These are phyloP conservation scores for Phyllosticta paracitricarpa DNA, from an alignment of 2,329 filamentous ascomycete species.

Conservation along the genomic window DNA sequence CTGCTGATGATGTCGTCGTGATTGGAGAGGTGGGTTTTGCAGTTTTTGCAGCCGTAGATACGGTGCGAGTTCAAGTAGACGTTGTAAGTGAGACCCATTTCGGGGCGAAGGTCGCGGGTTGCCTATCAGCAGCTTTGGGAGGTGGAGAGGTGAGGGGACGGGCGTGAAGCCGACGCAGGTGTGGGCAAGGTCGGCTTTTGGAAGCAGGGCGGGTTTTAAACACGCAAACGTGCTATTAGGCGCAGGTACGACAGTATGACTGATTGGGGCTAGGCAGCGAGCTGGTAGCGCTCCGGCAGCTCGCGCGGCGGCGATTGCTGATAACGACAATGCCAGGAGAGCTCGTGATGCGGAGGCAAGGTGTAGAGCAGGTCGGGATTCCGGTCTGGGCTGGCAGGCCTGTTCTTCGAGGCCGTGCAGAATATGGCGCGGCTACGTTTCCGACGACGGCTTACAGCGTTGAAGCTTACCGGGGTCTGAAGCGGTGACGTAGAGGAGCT, in stretches of 20 bases:
- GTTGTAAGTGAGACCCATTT: constrained; percentile 86
- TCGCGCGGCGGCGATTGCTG: not conserved
- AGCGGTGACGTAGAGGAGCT: constrained; percentile 7
- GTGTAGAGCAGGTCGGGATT: not conserved
- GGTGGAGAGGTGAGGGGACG: not conserved
- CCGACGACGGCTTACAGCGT: not conserved
- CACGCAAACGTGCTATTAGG: not conserved
- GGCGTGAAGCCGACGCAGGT: not conserved
- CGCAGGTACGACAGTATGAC: not conserved
- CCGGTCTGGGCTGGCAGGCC: not conserved
- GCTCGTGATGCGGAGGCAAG: not conserved
- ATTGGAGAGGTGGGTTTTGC: constrained; percentile 91
- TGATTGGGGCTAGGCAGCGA: not conserved
- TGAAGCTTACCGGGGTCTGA: not conserved
- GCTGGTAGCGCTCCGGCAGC: not conserved
- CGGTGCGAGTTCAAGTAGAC: constrained; percentile 76
- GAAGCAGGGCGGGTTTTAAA: not conserved
- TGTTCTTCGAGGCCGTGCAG: not conserved
- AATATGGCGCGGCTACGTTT: not conserved
- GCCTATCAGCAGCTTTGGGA: not conserved
- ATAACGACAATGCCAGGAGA: not conserved
- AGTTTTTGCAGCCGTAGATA: constrained; percentile 85
- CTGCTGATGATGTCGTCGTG: constrained; percentile 93
- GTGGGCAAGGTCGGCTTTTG: not conserved
- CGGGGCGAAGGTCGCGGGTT: not conserved